Evolutionary conservation across 2,329 filamentous ascomycete genomes (phyloP).

Genomic region (Aspergillus pseudonomiae): DNA sequence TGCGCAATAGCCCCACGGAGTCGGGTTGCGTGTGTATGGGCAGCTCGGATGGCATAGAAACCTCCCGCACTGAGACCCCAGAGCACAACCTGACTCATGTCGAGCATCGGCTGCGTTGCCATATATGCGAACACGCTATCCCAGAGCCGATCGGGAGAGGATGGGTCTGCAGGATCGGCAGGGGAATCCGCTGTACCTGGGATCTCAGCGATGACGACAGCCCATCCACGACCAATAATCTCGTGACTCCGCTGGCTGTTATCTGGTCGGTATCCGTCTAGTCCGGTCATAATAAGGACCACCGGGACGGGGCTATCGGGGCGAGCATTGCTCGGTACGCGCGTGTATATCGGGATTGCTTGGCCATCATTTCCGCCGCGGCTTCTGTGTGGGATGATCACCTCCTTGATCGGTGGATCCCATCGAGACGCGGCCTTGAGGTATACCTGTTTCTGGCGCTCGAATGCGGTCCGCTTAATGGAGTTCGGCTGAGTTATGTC

Average conservation of each 20-base stretch:
- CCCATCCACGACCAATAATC: slow-evolving; percentile 67
- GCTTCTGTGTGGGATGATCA: slow-evolving; percentile 62
- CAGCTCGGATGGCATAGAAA: slow-evolving; percentile 69
- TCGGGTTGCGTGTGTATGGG: slow-evolving; percentile 63
- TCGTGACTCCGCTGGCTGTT: slow-evolving; percentile 58
- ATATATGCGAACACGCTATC: slow-evolving; percentile 66
- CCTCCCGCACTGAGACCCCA: slow-evolving; percentile 70
- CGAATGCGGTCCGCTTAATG: slow-evolving; percentile 65
- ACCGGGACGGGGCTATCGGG: slow-evolving; percentile 51
- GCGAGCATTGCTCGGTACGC: slow-evolving; percentile 55
- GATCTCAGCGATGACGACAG: slow-evolving; percentile 64
- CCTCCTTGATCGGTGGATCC: slow-evolving; percentile 63
- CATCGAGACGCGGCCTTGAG: slow-evolving; percentile 59
- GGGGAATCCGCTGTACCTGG: slow-evolving; percentile 70
- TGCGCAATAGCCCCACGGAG: slow-evolving; percentile 63
- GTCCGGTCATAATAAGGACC: slow-evolving; percentile 60
- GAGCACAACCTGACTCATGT: slow-evolving; percentile 60
- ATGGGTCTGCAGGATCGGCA: slow-evolving; percentile 63
- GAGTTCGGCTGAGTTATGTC: slow-evolving; percentile 29
- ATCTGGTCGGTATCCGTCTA: slow-evolving; percentile 63
- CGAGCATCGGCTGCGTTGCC: slow-evolving; percentile 53
- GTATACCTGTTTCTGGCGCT: slow-evolving; percentile 66
- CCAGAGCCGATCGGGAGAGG: slow-evolving; percentile 64
- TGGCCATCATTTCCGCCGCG: slow-evolving; percentile 55
- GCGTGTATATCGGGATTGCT: slow-evolving; percentile 66